Conservation (phyloP, 2,329 filamentous ascomycete species). For the Gaeumannomyces tritici region DNA sequence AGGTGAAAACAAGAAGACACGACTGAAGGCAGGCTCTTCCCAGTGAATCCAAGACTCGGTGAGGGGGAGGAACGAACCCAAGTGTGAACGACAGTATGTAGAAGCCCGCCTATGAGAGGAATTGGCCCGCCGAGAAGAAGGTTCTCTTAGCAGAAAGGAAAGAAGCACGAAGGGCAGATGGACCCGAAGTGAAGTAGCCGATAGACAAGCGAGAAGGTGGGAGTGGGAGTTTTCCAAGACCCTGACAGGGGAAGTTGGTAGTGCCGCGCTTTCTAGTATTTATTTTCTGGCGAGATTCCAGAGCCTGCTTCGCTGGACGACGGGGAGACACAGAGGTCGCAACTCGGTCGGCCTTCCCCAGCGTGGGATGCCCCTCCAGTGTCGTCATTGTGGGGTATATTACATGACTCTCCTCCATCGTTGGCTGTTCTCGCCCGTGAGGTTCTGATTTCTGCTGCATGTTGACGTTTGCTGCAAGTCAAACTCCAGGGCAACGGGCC, state of each 20-base stretch:
- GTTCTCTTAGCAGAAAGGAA: background rate
- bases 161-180: background rate
- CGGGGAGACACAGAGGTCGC: background rate
- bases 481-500: background rate
- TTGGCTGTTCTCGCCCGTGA: background rate
- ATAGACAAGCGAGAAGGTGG: too few species aligned
- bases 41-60: background rate
- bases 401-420: background rate
- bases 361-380: constrained; percentile 6
- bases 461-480: background rate
- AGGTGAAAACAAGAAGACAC: background rate
- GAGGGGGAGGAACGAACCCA: background rate
- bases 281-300: background rate
- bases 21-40: background rate
- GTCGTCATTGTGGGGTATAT: constrained; percentile 9
- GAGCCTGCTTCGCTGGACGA: background rate
- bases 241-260: too few species aligned
- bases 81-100: background rate
- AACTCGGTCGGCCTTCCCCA: background rate
- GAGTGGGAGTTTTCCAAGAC: too few species aligned
- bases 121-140: background rate
- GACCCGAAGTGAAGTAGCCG: background rate
- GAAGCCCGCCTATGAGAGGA: background rate
- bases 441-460: background rate
- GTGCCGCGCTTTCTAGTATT: background rate